Percentiles rank a stretch among this genome's conserved stretches.
phyloP scores from a whole-genome alignment of 2,329 filamentous ascomycete genomes.

The Penicillium italicum region DNA sequence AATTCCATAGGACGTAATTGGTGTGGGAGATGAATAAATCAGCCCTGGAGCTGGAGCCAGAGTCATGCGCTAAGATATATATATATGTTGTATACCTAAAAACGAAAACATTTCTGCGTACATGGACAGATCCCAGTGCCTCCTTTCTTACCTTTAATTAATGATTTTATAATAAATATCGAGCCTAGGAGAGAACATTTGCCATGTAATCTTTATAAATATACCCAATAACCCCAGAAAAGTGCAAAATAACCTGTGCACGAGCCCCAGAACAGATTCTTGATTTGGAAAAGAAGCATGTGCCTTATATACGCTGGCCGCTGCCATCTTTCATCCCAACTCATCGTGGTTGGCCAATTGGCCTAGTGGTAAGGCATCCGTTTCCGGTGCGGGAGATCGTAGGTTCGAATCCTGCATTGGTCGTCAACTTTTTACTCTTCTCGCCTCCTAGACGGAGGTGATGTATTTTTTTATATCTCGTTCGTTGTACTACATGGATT shows the following conservation, averaged over 20 bases:
- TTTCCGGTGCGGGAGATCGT: constrained; percentile 30
- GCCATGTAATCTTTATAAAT: no score
- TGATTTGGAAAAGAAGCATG: neutral
- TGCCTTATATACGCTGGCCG: neutral
- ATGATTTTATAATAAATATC: neutral
- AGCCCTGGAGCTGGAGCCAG: no score
- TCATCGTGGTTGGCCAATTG: constrained; percentile 20
- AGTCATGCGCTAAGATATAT: neutral
- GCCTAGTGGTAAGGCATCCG: constrained; percentile 31
- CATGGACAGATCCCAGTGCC: fast-evolving
- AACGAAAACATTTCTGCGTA: neutral
- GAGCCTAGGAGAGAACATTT: no score
- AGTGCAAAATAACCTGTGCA: neutral
- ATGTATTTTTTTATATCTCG: no score
- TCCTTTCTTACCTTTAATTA: no score
- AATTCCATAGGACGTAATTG: no score
- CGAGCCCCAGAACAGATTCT: no score
- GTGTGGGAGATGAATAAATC: no score
- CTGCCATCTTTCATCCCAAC: neutral
- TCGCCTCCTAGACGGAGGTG: no score
- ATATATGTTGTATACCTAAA: neutral
- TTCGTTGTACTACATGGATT: no score
- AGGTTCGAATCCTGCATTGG: constrained; percentile 31
- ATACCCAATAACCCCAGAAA: neutral
- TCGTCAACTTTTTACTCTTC: constrained; percentile 9